These are phyloP conservation scores for Aphanomyces stellatus DNA, from an alignment of 352 stramenopile genomes.

Conservation along the genomic window DNA sequence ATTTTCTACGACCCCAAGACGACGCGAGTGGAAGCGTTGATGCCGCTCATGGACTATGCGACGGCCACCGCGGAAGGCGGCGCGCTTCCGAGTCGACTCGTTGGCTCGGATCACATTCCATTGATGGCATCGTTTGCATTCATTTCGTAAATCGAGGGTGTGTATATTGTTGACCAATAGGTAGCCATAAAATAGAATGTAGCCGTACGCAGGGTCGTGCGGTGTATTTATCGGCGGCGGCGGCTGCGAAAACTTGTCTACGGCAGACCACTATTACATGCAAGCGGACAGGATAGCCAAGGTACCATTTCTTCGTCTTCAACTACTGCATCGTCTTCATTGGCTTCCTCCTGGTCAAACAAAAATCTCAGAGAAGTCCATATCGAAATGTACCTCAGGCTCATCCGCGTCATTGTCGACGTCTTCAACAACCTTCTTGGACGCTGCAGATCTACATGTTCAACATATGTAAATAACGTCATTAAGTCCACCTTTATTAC, in stretches of 20 bases:
- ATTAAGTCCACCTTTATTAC: no score
- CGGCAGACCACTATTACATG: neutral
- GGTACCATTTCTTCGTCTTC: conserved; percentile 20
- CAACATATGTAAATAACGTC: no score
- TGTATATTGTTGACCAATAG: neutral
- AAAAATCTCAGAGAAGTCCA: neutral
- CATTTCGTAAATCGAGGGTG: neutral
- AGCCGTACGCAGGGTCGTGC: no score
- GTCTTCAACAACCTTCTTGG: no score
- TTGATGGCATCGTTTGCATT: conserved; percentile 54
- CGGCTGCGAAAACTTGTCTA: conserved; percentile 15
- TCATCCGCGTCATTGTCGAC: neutral
- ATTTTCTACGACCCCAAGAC: conserved; percentile 59
- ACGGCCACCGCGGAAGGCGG: conserved; percentile 44
- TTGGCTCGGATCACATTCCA: conserved; percentile 68
- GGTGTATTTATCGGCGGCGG: neutral
- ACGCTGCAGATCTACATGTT: no score
- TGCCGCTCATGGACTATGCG: conserved; percentile 43
- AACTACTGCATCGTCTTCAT: neutral
- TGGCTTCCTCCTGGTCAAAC: neutral
- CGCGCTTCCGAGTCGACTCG: conserved; percentile 51
- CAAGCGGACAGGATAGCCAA: neutral
- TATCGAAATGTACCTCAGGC: neutral
- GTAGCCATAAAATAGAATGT: neutral
- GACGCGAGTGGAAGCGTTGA: neutral